Percentiles rank a stretch among this genome's conserved stretches.
Evolutionary conservation across 2,329 filamentous ascomycete species (phyloP).

Genomic region (Ophiognomonia clavigignenti-juglandacearum): DNA sequence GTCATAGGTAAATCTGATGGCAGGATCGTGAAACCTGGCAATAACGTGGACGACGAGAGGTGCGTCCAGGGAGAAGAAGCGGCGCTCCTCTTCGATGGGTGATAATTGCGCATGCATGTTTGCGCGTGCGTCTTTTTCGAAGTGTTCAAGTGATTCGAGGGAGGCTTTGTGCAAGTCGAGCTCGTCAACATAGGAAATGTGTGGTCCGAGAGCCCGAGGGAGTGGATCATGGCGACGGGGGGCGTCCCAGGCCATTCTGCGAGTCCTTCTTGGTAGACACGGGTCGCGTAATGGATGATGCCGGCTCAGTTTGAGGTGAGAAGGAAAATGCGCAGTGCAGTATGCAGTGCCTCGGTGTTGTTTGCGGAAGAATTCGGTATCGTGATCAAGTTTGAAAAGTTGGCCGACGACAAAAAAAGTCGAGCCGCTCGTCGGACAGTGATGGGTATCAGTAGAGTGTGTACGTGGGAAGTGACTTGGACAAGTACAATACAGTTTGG

Average conservation of each 20-base stretch:
- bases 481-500: no score
- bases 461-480: no score
- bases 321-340: no score
- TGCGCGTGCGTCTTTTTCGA: conserved; percentile 2
- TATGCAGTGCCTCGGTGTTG: no score
- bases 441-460: no score
- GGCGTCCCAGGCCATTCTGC: conserved; percentile 12
- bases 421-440: no score
- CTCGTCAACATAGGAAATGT: conserved; percentile 4
- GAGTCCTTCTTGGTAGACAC: no score
- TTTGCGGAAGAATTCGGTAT: no score
- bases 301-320: no score
- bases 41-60: conserved; percentile 33
- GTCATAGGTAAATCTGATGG: conserved; percentile 35
- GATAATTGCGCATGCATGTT: conserved; percentile 4
- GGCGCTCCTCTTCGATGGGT: conserved; percentile 10
- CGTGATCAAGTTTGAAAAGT: no score
- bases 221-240: conserved; percentile 7
- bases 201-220: conserved; percentile 2
- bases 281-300: no score
- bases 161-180: conserved; percentile 1
- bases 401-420: no score
- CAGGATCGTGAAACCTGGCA: conserved; percentile 40
- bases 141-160: not conserved
- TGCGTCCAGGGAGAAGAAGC: not conserved